These are phyloP conservation scores for Dactylella cylindrospora DNA, from an alignment of 2,329 filamentous ascomycete genomes.

Conservation along the genomic window DNA sequence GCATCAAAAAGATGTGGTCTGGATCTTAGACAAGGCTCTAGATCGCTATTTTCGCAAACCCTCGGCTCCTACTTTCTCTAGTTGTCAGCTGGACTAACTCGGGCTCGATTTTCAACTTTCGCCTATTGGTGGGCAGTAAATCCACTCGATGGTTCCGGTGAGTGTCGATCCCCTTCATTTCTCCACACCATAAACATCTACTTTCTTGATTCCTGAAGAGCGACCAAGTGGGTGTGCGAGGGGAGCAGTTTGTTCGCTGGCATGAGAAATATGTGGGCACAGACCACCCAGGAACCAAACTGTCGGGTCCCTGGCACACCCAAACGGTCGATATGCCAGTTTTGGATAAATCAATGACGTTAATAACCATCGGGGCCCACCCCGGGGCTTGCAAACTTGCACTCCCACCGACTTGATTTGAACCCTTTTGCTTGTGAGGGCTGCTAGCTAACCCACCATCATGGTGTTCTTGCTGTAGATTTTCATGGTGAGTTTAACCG, in stretches of 20 bases:
- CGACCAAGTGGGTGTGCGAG: constrained; percentile 19
- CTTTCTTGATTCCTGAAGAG: constrained; percentile 3
- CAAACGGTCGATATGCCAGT: constrained; percentile 35
- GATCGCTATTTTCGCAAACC: constrained; percentile 21
- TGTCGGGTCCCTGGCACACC: constrained; percentile 39
- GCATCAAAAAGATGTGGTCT: constrained; percentile 9
- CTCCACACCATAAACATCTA: constrained; percentile 38
- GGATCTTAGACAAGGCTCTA: constrained; percentile 36
- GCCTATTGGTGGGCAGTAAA: constrained; percentile 41
- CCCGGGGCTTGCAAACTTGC: too few species aligned
- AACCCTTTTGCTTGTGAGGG: constrained; percentile 17
- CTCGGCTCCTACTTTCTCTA: constrained; percentile 11
- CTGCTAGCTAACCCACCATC: constrained; percentile 13
- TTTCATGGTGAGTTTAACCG: constrained; percentile 45
- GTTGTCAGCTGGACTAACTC: constrained; percentile 41
- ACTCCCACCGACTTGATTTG: too few species aligned
- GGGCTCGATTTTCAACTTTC: constrained; percentile 6
- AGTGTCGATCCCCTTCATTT: constrained; percentile 22
- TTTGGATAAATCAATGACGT: constrained; percentile 32
- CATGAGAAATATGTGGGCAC: constrained; percentile 28
- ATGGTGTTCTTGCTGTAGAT: constrained; percentile 26
- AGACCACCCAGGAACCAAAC: constrained; percentile 44
- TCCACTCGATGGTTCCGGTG: constrained; percentile 44
- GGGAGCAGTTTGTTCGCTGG: constrained; percentile 19
- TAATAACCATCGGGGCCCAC: constrained; percentile 14